Evolutionary conservation across 1,284 basidiomycete genomes (phyloP).

Genomic region (Leccinum pachyderme): DNA sequence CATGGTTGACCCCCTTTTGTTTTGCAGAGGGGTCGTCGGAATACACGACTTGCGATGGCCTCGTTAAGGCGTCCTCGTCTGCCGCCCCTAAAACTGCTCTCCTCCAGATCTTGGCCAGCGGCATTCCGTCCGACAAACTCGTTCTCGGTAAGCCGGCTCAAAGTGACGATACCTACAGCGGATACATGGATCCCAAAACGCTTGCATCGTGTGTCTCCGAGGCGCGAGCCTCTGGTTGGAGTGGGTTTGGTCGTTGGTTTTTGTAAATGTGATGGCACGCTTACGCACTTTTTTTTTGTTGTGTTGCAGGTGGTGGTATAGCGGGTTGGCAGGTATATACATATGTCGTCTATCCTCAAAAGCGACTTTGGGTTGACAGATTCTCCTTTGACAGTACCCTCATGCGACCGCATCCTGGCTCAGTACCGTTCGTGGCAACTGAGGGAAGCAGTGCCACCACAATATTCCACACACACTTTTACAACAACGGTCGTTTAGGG

Average conservation of each 20-base stretch:
- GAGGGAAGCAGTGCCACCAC: not conserved
- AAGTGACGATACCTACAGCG: not conserved
- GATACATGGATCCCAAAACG: too few relatives aligned
- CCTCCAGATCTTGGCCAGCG: slow-evolving; percentile 61
- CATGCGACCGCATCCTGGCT: not conserved
- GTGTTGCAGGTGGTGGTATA: too few relatives aligned
- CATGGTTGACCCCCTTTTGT: too few relatives aligned
- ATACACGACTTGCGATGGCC: too few relatives aligned
- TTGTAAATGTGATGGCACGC: not conserved
- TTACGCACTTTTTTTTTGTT: too few relatives aligned
- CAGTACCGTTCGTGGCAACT: not conserved
- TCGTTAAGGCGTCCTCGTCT: too few relatives aligned
- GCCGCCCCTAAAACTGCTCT: too few relatives aligned
- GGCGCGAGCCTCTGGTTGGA: not conserved
- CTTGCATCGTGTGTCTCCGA: not conserved
- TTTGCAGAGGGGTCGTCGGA: too few relatives aligned
- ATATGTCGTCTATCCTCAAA: too few relatives aligned
- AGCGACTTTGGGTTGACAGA: not conserved
- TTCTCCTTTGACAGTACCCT: not conserved
- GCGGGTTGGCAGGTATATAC: too few relatives aligned
- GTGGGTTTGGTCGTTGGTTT: not conserved
- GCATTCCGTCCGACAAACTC: slow-evolving; percentile 34
- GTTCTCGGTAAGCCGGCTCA: not conserved
- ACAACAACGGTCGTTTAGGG: not conserved
- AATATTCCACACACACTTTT: not conserved